Percentiles rank a stretch among this genome's conserved stretches.
These are phyloP conservation scores for Brassica balearica DNA, from an alignment of 441 rosid genomes.

Conservation along the genomic window DNA sequence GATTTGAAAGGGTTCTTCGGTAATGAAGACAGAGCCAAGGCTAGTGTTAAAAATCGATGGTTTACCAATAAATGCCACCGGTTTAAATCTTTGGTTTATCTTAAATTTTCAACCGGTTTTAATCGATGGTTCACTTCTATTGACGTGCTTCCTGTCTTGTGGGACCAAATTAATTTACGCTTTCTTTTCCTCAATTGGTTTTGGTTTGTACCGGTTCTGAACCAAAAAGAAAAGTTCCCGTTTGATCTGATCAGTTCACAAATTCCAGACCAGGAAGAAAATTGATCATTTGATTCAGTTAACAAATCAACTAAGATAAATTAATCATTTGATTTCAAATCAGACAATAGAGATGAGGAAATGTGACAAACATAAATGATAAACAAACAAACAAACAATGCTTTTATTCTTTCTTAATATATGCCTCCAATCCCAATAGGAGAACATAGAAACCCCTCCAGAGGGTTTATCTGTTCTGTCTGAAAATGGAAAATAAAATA, in stretches of 20 bases:
- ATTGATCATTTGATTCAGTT: not conserved
- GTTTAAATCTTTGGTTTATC: not conserved
- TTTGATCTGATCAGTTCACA: not conserved
- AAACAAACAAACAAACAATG: conserved; percentile 25
- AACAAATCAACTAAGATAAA: not conserved
- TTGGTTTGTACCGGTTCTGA: too few species aligned
- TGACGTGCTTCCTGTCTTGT: too few species aligned
- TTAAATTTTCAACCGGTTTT: too few species aligned
- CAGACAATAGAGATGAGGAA: not conserved
- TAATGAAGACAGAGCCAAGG: too few species aligned
- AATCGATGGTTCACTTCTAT: too few species aligned
- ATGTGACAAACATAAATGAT: conserved; percentile 7
- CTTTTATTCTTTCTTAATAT: not conserved
- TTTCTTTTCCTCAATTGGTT: too few species aligned
- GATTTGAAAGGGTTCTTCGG: too few species aligned
- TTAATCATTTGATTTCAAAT: not conserved
- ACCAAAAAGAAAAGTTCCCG: not conserved
- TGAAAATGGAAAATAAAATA: conserved; percentile 6
- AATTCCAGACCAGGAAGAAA: not conserved
- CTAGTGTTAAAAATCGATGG: not conserved
- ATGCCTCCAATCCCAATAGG: conserved; percentile 38
- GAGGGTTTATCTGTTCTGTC: conserved; percentile 33
- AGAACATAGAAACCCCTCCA: conserved; percentile 28
- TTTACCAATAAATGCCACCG: not conserved
- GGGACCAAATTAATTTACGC: not conserved